Conservation (phyloP, 306 rosid species). For the Dryas alaskensis region DNA sequence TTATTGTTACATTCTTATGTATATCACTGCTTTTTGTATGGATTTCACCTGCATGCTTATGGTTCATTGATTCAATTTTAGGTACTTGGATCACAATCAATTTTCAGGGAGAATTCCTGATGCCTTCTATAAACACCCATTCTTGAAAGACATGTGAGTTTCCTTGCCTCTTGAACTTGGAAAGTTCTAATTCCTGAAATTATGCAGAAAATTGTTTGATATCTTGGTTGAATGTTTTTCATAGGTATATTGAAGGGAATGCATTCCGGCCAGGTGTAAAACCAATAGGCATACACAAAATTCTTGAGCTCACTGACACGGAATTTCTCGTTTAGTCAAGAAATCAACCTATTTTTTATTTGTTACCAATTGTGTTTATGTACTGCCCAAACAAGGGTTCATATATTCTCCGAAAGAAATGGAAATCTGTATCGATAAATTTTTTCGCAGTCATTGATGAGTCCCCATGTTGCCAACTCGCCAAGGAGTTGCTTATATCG, state of each 20-base stretch:
- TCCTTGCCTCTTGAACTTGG: background rate
- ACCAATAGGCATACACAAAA: constrained; percentile 79
- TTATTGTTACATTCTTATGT: background rate
- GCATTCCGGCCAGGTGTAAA: constrained; percentile 84
- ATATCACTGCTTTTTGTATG: background rate
- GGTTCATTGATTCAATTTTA: constrained; percentile 30
- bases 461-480: background rate
- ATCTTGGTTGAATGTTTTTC: background rate
- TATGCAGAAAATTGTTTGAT: constrained; percentile 15
- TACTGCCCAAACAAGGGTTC: constrained; percentile 27
- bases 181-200: constrained; percentile 5
- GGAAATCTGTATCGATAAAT: constrained; percentile 18
- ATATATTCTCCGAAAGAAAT: constrained; percentile 39
- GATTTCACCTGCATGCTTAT: background rate
- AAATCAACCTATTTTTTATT: constrained; percentile 19
- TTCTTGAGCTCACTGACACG: constrained; percentile 86
- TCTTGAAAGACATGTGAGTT: constrained; percentile 97
- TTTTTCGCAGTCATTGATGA: background rate
- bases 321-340: constrained; percentile 75
- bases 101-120: constrained; percentile 92
- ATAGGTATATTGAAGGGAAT: constrained; percentile 86
- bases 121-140: constrained; percentile 83
- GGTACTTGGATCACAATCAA: constrained; percentile 97
- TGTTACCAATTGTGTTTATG: constrained; percentile 30
- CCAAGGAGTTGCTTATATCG: background rate